Evolutionary conservation across 2,329 filamentous ascomycete genomes (phyloP).

Genomic region (Didymosphaeria variabile): DNA sequence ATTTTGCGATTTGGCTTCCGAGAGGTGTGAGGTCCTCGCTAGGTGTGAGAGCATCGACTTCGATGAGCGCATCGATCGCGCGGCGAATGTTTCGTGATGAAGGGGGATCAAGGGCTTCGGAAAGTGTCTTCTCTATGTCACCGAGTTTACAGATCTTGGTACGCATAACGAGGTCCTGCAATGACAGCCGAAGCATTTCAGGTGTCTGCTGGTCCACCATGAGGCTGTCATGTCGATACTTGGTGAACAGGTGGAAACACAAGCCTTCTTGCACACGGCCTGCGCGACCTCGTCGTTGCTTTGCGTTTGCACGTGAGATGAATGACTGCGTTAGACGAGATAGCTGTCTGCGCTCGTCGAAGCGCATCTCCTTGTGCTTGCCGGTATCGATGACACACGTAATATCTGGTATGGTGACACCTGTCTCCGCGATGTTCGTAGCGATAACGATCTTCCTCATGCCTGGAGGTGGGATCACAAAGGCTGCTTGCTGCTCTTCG

Average conservation of each 20-base stretch:
- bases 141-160: slow-evolving; percentile 98
- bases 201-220: slow-evolving; percentile 95
- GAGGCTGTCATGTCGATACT: slow-evolving; percentile 80
- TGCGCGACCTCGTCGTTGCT: slow-evolving; percentile 91
- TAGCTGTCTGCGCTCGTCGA: slow-evolving; percentile 90
- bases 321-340: slow-evolving; percentile 93
- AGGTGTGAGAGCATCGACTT: slow-evolving; percentile 86
- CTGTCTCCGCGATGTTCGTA: slow-evolving; percentile 98
- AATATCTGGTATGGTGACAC: slow-evolving; percentile 97
- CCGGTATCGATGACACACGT: slow-evolving; percentile 97
- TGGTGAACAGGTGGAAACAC: slow-evolving; percentile 96
- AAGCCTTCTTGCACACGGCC: slow-evolving; percentile 94
- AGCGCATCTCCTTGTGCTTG: slow-evolving; percentile 97
- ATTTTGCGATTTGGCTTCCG: slow-evolving; percentile 83
- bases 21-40: slow-evolving; percentile 86
- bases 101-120: slow-evolving; percentile 88
- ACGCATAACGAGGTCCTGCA: slow-evolving; percentile 93
- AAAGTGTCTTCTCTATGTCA: slow-evolving; percentile 87
- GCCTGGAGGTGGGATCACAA: slow-evolving; percentile 82
- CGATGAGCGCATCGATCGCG: slow-evolving; percentile 90
- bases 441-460: slow-evolving; percentile 92
- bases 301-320: slow-evolving; percentile 93
- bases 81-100: slow-evolving; percentile 91
- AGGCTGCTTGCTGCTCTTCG: slow-evolving; percentile 94
- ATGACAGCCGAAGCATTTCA: slow-evolving; percentile 91